These are phyloP conservation scores for Fusarium sp. DNA, from an alignment of 2,329 filamentous ascomycete genomes.

Conservation along the genomic window DNA sequence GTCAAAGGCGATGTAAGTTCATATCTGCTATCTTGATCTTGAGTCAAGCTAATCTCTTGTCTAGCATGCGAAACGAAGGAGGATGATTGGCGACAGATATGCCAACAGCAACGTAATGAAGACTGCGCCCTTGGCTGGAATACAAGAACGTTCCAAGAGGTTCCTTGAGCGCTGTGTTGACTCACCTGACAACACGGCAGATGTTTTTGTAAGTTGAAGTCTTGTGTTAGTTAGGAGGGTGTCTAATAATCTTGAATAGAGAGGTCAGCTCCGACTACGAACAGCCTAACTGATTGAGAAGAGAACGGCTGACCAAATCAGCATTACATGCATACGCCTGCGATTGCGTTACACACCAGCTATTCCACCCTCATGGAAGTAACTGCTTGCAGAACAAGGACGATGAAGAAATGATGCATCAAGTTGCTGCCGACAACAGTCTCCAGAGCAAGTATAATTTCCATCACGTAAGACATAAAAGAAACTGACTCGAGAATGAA, in stretches of 20 bases:
- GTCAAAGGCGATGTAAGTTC: constrained; percentile 65
- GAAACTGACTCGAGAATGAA: constrained; percentile 49
- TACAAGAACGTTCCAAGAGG: constrained; percentile 67
- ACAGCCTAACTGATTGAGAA: neutral
- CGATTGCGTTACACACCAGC: constrained; percentile 76
- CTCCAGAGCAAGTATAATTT: constrained; percentile 68
- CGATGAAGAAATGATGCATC: constrained; percentile 76
- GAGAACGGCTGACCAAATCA: constrained; percentile 41
- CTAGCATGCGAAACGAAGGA: constrained; percentile 73
- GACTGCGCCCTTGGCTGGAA: constrained; percentile 66
- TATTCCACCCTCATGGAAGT: constrained; percentile 76
- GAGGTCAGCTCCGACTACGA: constrained; percentile 46
- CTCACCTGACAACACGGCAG: constrained; percentile 61
- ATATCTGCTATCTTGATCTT: neutral
- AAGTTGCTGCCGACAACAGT: constrained; percentile 76
- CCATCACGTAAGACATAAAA: neutral
- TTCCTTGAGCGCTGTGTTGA: constrained; percentile 68
- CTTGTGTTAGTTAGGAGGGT: neutral
- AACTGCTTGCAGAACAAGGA: constrained; percentile 67
- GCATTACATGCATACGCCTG: constrained; percentile 75
- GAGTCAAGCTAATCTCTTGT: constrained; percentile 4
- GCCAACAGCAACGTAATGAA: constrained; percentile 76
- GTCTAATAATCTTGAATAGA: constrained; percentile 42
- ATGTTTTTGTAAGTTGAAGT: constrained; percentile 68
- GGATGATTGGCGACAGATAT: constrained; percentile 75